Conservation (phyloP, 345 rosid genomes). For the Ailanthus altissimus region DNA sequence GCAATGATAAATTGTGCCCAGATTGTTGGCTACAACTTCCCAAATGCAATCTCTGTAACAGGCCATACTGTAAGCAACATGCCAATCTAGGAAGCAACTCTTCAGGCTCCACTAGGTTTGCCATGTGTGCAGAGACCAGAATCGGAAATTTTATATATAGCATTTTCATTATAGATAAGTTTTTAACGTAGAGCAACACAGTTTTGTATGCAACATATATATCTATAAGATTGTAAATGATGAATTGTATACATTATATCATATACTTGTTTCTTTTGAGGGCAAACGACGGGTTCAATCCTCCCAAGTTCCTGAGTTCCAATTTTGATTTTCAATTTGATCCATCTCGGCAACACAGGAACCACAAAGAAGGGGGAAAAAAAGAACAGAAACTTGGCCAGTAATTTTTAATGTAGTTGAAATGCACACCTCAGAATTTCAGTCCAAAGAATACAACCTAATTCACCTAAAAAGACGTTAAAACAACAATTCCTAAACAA, state of each 20-base stretch:
- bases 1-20: slow-evolving; percentile 53
- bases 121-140: slow-evolving; percentile 52
- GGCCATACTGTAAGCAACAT: slow-evolving; percentile 64
- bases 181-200: not conserved
- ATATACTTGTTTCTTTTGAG: not conserved
- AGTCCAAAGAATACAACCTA: slow-evolving; percentile 32
- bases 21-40: slow-evolving; percentile 75
- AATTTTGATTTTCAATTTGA: not conserved
- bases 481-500: slow-evolving; percentile 24
- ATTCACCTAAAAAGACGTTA: slow-evolving; percentile 21
- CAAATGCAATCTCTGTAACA: slow-evolving; percentile 71
- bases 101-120: slow-evolving; percentile 35
- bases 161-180: not conserved
- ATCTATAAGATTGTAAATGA: not conserved
- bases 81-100: slow-evolving; percentile 18
- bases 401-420: not conserved
- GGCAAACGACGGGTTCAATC: not conserved
- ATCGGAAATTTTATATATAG: not conserved
- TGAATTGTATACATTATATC: no score
- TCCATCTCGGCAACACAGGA: not conserved
- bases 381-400: not conserved
- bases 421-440: slow-evolving; percentile 16
- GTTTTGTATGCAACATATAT: not conserved
- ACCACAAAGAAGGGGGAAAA: not conserved
- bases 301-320: not conserved